These are phyloP conservation scores for Physaria fendleri DNA, from an alignment of 345 rosid genomes.

Conservation along the genomic window DNA sequence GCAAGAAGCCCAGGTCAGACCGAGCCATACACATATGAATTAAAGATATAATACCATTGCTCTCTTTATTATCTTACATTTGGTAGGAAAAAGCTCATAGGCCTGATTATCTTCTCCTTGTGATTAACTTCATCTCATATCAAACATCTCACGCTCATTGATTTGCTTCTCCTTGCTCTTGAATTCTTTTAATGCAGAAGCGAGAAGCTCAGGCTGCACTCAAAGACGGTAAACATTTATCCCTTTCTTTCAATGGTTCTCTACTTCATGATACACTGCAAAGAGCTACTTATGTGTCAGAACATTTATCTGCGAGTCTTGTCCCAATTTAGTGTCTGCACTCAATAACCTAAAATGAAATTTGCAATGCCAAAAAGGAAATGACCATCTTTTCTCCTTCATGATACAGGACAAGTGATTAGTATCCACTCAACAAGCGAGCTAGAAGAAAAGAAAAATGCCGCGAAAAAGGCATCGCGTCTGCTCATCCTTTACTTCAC, in stretches of 20 bases:
- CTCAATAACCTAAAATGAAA: not conserved
- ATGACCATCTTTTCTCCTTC: not conserved
- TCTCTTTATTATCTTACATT: not conserved
- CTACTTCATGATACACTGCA: not conserved
- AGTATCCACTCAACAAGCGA: conserved; percentile 59
- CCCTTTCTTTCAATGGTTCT: not conserved
- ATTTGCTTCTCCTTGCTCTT: conserved; percentile 10
- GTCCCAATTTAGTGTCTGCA: not conserved
- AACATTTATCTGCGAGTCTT: not conserved
- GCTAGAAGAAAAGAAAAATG: conserved; percentile 58
- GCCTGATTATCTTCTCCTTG: not conserved
- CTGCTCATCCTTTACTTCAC: conserved; percentile 80
- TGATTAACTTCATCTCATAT: conserved; percentile 8
- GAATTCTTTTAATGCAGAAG: conserved; percentile 42
- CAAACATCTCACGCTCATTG: not conserved
- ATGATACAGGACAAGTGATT: conserved; percentile 61
- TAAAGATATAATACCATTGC: not conserved
- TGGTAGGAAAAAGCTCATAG: not conserved
- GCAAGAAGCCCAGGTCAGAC: conserved; percentile 46
- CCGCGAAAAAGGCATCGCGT: conserved; percentile 62
- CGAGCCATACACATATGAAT: not conserved
- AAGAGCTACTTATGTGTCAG: not conserved
- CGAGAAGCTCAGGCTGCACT: conserved; percentile 54
- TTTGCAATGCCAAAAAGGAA: not conserved
- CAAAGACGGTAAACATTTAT: conserved; percentile 51